Evolutionary conservation across 2,329 filamentous ascomycete genomes (phyloP).

Genomic region (Waltergamsia citrina): DNA sequence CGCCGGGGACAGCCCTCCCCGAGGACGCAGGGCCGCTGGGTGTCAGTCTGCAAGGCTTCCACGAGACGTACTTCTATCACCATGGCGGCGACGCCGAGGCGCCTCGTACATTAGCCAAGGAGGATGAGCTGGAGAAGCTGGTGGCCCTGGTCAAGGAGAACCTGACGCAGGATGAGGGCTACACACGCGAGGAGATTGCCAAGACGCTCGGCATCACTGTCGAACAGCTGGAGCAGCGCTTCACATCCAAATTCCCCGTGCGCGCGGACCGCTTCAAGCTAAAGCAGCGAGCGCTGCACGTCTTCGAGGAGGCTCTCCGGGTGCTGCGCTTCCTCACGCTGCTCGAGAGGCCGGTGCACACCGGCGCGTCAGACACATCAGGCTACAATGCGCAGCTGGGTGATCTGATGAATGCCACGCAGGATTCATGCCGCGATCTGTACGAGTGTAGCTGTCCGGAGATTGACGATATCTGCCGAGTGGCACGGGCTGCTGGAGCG

Average conservation of each 20-base stretch:
- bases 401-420: slow-evolving; percentile 78
- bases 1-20: slow-evolving; percentile 51
- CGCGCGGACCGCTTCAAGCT: slow-evolving; percentile 82
- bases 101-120: slow-evolving; percentile 32
- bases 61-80: slow-evolving; percentile 65
- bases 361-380: slow-evolving; percentile 39
- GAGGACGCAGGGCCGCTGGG: slow-evolving; percentile 75
- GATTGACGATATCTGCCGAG: slow-evolving; percentile 77
- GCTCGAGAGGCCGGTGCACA: slow-evolving; percentile 44
- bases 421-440: slow-evolving; percentile 73
- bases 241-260: slow-evolving; percentile 82
- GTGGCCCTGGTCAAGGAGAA: slow-evolving; percentile 59
- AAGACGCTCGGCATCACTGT: slow-evolving; percentile 59
- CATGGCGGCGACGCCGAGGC: slow-evolving; percentile 29
- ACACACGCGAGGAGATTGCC: slow-evolving; percentile 80
- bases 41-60: slow-evolving; percentile 77
- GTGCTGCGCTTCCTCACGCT: slow-evolving; percentile 77
- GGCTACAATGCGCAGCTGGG: slow-evolving; percentile 63
- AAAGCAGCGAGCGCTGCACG: slow-evolving; percentile 79
- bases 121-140: slow-evolving; percentile 65
- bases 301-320: slow-evolving; percentile 80
- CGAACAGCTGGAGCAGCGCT: slow-evolving; percentile 63
- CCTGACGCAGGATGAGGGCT: slow-evolving; percentile 72
- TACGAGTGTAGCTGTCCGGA: slow-evolving; percentile 92
- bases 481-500: slow-evolving; percentile 69